phyloP scores from a whole-genome alignment of 805 yeast species.

The Wickerhamomyces xylosicus region DNA sequence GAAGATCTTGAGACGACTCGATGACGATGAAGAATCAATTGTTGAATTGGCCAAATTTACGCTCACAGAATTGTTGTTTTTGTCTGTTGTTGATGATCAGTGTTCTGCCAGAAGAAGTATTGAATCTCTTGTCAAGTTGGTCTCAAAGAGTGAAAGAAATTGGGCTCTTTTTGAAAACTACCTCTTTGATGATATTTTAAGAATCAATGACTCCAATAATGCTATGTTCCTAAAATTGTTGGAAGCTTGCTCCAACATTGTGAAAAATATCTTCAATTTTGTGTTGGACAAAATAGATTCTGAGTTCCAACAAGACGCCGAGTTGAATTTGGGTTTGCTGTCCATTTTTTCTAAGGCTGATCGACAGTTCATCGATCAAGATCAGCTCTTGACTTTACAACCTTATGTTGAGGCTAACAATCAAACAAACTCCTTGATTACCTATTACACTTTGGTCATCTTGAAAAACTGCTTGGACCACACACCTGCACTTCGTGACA shows the following conservation, averaged over 20 bases:
- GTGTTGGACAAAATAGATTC: slow-evolving; percentile 26
- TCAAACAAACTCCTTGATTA: slow-evolving; percentile 25
- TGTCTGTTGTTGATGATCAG: slow-evolving; percentile 1
- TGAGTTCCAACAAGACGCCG: slow-evolving; percentile 18
- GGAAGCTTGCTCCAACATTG: slow-evolving; percentile 18
- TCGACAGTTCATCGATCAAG: slow-evolving; percentile 46
- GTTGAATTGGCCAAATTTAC: slow-evolving; percentile 29
- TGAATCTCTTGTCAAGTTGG: slow-evolving; percentile 27
- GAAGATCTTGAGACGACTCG: slow-evolving; percentile 41
- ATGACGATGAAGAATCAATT: slow-evolving; percentile 61
- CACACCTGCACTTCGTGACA: slow-evolving; percentile 34
- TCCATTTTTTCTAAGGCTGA: slow-evolving; percentile 45
- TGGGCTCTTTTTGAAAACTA: slow-evolving; percentile 37
- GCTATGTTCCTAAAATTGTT: slow-evolving; percentile 10
- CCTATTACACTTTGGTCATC: slow-evolving; percentile 43
- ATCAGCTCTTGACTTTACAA: slow-evolving; percentile 55
- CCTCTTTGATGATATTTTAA: slow-evolving; percentile 32
- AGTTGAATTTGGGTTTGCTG: slow-evolving; percentile 36
- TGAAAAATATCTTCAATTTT: slow-evolving; percentile 26
- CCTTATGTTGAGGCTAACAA: slow-evolving; percentile 48
- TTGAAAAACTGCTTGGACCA: slow-evolving; percentile 39
- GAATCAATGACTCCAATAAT: slow-evolving; percentile 16
- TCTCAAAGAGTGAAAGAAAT: slow-evolving; percentile 27
- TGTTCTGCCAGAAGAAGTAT: background rate
- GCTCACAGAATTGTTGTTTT: slow-evolving; percentile 30